Conservation (phyloP, 129 eudicot species). For the Flaveria brownii region DNA sequence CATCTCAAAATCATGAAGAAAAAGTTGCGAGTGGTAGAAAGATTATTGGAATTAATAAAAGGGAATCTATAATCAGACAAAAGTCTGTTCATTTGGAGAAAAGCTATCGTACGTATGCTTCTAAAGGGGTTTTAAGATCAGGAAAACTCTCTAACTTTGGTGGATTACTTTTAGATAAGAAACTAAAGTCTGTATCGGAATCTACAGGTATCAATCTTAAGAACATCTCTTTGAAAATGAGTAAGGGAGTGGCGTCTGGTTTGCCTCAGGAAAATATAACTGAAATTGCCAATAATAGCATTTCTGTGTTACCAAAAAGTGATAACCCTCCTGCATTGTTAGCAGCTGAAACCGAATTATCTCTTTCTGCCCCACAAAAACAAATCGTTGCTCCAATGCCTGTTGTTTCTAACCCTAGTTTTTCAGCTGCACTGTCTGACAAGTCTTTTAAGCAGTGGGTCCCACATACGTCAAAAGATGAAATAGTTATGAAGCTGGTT, state of each 20-base stretch:
- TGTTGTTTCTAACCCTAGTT: slow-evolving; percentile 46
- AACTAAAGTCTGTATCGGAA: slow-evolving; percentile 68
- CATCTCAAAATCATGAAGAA: slow-evolving; percentile 62
- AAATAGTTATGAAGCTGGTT: slow-evolving; percentile 66
- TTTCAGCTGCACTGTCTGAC: slow-evolving; percentile 46
- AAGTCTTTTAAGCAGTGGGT: slow-evolving; percentile 51
- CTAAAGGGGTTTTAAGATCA: slow-evolving; percentile 78
- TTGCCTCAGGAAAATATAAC: slow-evolving; percentile 47
- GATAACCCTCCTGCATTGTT: slow-evolving; percentile 40
- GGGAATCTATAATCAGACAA: slow-evolving; percentile 82
- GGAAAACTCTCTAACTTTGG: slow-evolving; percentile 71
- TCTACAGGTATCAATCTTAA: slow-evolving; percentile 66
- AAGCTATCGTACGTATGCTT: slow-evolving; percentile 66
- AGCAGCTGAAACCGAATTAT: slow-evolving; percentile 79
- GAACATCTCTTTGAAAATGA: slow-evolving; percentile 54
- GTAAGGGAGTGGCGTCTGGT: slow-evolving; percentile 47
- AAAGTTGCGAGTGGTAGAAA: slow-evolving; percentile 69
- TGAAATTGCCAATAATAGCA: slow-evolving; percentile 25
- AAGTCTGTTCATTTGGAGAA: slow-evolving; percentile 89
- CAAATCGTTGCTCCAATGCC: slow-evolving; percentile 34
- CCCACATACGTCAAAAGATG: slow-evolving; percentile 73
- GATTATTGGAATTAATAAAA: slow-evolving; percentile 66
- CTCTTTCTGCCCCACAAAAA: slow-evolving; percentile 70
- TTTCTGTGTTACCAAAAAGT: slow-evolving; percentile 43
- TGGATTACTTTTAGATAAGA: slow-evolving; percentile 83